These are phyloP conservation scores for Phytophthora nicotianae DNA, from an alignment of 352 stramenopile species.

Conservation along the genomic window DNA sequence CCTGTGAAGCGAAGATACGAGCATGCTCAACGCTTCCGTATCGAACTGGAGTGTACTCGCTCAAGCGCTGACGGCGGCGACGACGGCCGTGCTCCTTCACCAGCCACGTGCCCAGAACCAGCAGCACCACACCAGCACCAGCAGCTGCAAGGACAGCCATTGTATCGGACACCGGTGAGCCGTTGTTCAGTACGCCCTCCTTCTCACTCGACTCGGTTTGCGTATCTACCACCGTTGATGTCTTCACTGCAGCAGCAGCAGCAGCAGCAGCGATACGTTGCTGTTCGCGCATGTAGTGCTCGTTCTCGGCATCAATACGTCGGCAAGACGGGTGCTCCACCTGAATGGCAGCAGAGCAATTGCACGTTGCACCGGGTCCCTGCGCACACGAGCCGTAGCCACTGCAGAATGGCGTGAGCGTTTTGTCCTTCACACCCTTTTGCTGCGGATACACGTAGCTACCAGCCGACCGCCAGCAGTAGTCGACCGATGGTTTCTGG, in stretches of 20 bases:
- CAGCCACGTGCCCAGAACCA: constrained; percentile 28
- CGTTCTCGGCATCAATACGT: constrained; percentile 69
- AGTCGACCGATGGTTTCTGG: constrained; percentile 58
- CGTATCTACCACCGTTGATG: constrained; percentile 3
- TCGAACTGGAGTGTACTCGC: constrained; percentile 36
- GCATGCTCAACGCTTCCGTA: constrained; percentile 61
- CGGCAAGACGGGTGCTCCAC: constrained; percentile 59
- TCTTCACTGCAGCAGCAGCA: constrained; percentile 10
- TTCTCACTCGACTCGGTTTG: constrained; percentile 18
- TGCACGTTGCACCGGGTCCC: constrained; percentile 61
- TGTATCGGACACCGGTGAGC: constrained; percentile 16
- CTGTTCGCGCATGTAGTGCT: constrained; percentile 30
- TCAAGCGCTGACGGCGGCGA: constrained; percentile 34
- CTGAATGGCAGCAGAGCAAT: constrained; percentile 47
- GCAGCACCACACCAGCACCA: constrained; percentile 23
- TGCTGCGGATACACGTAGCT: constrained; percentile 64
- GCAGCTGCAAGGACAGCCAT: constrained; percentile 12
- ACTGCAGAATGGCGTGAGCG: constrained; percentile 64
- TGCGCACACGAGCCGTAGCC: constrained; percentile 66
- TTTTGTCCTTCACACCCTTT: constrained; percentile 67
- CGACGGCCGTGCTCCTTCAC: constrained; percentile 42
- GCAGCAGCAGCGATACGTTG: constrained; percentile 24
- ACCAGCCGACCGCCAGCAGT: constrained; percentile 72
- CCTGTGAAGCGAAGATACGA: constrained; percentile 22
- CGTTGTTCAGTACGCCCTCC: neutral